Evolutionary conservation across 129 eudicot genomes (phyloP), one percentile per base, ranked within the genome.

Genomic region (Silybum marianum): DNA sequence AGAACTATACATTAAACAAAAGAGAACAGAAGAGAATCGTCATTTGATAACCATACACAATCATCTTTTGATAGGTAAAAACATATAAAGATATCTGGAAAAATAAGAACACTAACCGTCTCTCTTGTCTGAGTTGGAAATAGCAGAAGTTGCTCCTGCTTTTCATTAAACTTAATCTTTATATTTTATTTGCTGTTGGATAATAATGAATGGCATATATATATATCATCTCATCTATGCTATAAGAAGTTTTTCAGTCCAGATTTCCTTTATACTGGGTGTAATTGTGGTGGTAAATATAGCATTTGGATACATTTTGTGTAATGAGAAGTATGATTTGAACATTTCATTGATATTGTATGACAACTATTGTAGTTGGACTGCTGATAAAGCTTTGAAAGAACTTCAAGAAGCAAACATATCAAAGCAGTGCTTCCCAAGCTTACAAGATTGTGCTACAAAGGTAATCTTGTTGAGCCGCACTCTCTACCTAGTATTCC

Each of bases 371-470:
- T 68, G 13, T 75, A 95, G 99, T 81, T 95, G 99, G 99, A 91
- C 91, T 39, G 98, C 90, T 46, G 92, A 91, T 46, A 91, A 91
- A 85, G 99, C 98, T 81, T 79, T 86, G 62, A 89, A 82, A 80
- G 99, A 95, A 92, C 95, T 95, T 42, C 82, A 93, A 81, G 99
- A 92, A 85, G 99, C 98, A 75, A 89, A 85, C 87, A 85, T 95
- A 67, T 80, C 98, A 77, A 84, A 78, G 81, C 94, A 91, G 86
- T 88, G 90, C 84, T 95, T 95, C 73, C 87, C 95, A 26, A 91
- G 78, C 80, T 83, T 95, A 87, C 93, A 81, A 79, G 93, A 92
- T 39, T 95, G 98, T 85, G 99, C 93, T 63, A 82, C 85, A 66
- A 87, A 87, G 97, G 99, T 95, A 88, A 62, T 40, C 13, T 26